Conservation (phyloP, 2,329 filamentous ascomycete species). For the Fusarium sp. region DNA sequence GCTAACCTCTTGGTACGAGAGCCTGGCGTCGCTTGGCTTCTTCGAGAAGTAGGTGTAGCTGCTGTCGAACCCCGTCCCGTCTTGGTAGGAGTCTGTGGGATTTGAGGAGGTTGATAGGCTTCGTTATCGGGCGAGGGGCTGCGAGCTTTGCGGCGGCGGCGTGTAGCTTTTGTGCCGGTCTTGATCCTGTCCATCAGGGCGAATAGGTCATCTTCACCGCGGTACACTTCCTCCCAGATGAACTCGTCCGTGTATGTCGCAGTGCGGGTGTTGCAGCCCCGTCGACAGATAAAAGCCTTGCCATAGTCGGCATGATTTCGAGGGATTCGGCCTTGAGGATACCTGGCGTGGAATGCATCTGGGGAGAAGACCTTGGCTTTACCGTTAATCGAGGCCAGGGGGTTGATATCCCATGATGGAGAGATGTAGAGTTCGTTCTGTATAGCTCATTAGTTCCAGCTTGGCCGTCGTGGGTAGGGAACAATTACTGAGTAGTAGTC, state of each 20-base stretch:
- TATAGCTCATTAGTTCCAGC: conserved; percentile 7
- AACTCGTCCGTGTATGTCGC: conserved; percentile 94
- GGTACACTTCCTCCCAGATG: conserved; percentile 86
- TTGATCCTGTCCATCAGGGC: conserved; percentile 74
- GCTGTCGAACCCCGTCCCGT: conserved; percentile 42
- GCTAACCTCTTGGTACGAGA: conserved; percentile 49
- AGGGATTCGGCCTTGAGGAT: conserved; percentile 80
- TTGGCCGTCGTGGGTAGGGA: not conserved
- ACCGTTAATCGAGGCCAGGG: conserved; percentile 88
- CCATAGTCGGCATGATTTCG: conserved; percentile 78
- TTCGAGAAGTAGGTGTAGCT: conserved; percentile 48
- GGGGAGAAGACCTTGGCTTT: conserved; percentile 84
- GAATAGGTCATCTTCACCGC: conserved; percentile 71
- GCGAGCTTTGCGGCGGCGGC: conserved; percentile 47
- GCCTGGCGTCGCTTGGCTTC: conserved; percentile 47
- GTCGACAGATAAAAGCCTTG: conserved; percentile 88
- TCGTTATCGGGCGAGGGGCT: conserved; percentile 49
- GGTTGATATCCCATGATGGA: conserved; percentile 85
- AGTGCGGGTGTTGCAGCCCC: conserved; percentile 89
- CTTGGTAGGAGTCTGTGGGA: conserved; percentile 55
- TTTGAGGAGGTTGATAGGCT: conserved; percentile 51
- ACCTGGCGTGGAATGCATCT: conserved; percentile 72
- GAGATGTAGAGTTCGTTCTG: conserved; percentile 94
- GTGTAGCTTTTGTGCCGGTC: conserved; percentile 76
- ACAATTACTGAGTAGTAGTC: conserved; percentile 76